Base-by-base conservation (phyloP, 768 basidiomycete genomes). In the Galerina sulciceps region DNA sequence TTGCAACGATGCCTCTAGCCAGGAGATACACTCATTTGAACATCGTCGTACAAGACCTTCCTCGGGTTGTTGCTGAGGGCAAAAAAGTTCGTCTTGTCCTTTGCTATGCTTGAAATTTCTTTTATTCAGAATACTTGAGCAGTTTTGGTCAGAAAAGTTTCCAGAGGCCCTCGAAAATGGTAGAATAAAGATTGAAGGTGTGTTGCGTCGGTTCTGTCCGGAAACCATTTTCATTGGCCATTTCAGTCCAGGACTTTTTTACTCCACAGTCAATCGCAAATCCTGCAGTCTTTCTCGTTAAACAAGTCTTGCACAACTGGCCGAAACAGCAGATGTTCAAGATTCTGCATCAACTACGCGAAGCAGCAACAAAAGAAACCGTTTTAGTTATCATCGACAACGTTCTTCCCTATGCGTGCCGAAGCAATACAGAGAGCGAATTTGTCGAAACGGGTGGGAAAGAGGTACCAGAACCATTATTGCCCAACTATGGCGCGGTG, bases 1-100 rank as follows among this genome's bases (percentile, higher is more conserved):
- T 2, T 91, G 22, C 55, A 9, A 40, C 26, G 5, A 31, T 50
- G 4, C 55, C 55, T 5, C 22, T 57, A 10, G 55, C 55, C 9
- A 14, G 23, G 18, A 40, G 35, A 23, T 31, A 43, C 15, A 38
- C 55, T 6, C 6, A 43, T 15, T 34, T 57, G 95, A 44, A 98
- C 93, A 94, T 98, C 55, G 57, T 63, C n/a, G 57, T 59, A 31
- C 40, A 51, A 17, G 10, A 34, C 5, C 77, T 80, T 1, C 79
- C 80, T 6, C 26, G 51, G 74, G 76, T 55, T 14, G 54, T 47
- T n/a, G 54, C 18, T 18, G 54, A 35, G 6, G 45, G 42, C 0
- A 35, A 45, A 37, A 40, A 18, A 35, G 45, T 37, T 14, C 15
- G 31, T 31, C 26, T 31, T n/a, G n/a, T n/a, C 34, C 31, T n/a